phyloP scores from a whole-genome alignment of 768 basidiomycete genomes.

The Auriscalpium microsporum region DNA sequence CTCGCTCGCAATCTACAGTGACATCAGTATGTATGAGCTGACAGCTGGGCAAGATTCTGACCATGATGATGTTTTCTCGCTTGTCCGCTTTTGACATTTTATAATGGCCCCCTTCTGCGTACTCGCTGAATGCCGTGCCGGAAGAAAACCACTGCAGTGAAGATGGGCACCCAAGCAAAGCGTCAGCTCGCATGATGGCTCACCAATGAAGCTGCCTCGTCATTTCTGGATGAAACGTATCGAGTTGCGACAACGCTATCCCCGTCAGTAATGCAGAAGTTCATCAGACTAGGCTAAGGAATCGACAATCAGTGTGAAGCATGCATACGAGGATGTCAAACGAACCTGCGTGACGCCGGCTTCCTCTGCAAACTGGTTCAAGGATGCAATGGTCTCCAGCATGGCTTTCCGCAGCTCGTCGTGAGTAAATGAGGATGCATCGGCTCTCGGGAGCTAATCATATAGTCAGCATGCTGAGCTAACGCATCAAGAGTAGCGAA shows the following conservation, averaged over 20 bases:
- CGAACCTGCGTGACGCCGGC: conserved; percentile 64
- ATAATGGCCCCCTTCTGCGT: conserved; percentile 81
- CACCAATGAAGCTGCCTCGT: conserved; percentile 64
- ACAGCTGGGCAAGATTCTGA: conserved; percentile 17
- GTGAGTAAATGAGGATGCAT: conserved; percentile 68
- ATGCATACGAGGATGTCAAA: background rate
- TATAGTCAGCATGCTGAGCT: background rate
- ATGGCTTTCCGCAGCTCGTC: conserved; percentile 72
- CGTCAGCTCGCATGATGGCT: background rate
- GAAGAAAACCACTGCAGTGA: conserved; percentile 82
- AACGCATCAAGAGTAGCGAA: background rate
- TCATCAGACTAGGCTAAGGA: conserved; percentile 76
- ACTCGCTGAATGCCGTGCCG: conserved; percentile 90
- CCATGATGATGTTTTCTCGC: conserved; percentile 93
- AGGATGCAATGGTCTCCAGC: conserved; percentile 73
- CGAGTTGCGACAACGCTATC: conserved; percentile 88
- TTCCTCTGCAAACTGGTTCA: conserved; percentile 71
- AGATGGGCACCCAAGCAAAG: background rate
- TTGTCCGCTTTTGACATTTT: conserved; percentile 95
- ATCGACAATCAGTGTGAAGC: conserved; percentile 2
- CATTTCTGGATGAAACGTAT: conserved; percentile 85
- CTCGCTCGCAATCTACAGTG: conserved; percentile 69
- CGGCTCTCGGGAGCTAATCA: conserved; percentile 66
- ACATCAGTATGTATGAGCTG: background rate
- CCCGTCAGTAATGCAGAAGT: conserved; percentile 96